phyloP scores from a whole-genome alignment of 495 filamentous ascomycete genomes.

The Geopyxis carbonaria region DNA sequence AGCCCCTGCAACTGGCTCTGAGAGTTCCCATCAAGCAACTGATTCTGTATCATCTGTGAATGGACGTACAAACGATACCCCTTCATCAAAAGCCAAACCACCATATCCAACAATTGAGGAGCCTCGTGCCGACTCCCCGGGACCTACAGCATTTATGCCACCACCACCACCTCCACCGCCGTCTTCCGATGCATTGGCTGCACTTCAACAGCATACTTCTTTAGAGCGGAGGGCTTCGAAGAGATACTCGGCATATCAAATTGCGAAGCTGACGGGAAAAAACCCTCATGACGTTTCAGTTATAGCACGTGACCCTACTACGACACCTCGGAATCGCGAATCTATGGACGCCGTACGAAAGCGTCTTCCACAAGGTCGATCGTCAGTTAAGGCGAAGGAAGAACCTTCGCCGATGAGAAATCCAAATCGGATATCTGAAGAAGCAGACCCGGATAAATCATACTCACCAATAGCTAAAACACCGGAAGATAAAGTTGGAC shows the following conservation, averaged over 20 bases:
- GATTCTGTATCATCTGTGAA: conserved; percentile 13
- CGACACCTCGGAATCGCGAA: conserved; percentile 79
- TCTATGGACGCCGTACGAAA: conserved; percentile 76
- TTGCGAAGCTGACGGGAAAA: conserved; percentile 75
- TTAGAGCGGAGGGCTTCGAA: conserved; percentile 85
- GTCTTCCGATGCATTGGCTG: conserved; percentile 78
- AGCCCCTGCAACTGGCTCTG: conserved; percentile 8
- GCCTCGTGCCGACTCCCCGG: conserved; percentile 27
- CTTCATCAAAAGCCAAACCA: not conserved
- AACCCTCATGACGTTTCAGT: conserved; percentile 69
- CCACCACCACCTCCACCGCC: conserved; percentile 64
- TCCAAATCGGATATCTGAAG: conserved; percentile 50
- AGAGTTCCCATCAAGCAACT: conserved; percentile 18
- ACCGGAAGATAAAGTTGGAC: conserved; percentile 27
- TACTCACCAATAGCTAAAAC: conserved; percentile 24
- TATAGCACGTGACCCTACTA: conserved; percentile 65
- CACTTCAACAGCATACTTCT: conserved; percentile 76
- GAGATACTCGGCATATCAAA: conserved; percentile 87
- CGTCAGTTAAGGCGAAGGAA: conserved; percentile 31
- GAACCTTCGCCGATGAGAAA: conserved; percentile 47
- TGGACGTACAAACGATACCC: not conserved
- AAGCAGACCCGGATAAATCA: conserved; percentile 32
- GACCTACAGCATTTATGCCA: conserved; percentile 28
- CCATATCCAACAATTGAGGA: conserved; percentile 11
- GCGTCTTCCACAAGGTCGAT: conserved; percentile 46